Evolutionary conservation across 140 eudicot species (phyloP).

Genomic region (Flaveria floridana): DNA sequence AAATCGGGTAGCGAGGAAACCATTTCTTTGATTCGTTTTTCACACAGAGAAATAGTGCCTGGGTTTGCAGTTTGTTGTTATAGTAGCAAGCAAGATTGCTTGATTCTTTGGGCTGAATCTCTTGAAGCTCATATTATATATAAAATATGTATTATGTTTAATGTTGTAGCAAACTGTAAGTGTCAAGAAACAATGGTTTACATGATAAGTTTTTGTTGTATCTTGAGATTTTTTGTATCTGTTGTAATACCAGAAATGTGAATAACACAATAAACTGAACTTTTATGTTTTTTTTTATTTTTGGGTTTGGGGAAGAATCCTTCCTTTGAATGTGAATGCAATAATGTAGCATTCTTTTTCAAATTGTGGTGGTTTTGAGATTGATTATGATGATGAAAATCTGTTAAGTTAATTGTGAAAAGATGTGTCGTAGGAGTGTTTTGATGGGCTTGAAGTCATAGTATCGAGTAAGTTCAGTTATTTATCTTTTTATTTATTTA

Average conservation of each 20-base stretch:
- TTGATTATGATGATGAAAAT: conserved; percentile 3
- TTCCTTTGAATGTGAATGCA: background rate
- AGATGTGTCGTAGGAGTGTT: background rate
- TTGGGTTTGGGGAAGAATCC: background rate
- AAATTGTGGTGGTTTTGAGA: background rate
- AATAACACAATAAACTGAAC: conserved; percentile 32
- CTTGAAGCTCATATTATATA: conserved; percentile 31
- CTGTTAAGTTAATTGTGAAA: background rate
- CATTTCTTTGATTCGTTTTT: conserved; percentile 46
- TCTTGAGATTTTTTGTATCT: conserved; percentile 27
- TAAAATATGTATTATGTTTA: conserved; percentile 21
- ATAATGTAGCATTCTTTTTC: background rate
- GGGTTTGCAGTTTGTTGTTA: conserved; percentile 31
- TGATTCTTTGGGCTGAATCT: conserved; percentile 40
- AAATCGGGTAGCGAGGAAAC: conserved; percentile 31
- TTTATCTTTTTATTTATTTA: too few species aligned
- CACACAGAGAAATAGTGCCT: conserved; percentile 24
- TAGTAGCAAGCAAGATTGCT: conserved; percentile 30
- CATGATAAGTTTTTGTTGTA: conserved; percentile 30
- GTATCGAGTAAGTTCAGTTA: too few species aligned
- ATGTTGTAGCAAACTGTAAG: conserved; percentile 23
- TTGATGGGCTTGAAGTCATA: too few species aligned
- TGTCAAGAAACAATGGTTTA: conserved; percentile 17
- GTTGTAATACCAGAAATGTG: conserved; percentile 35
- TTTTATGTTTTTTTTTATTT: background rate